phyloP scores from a whole-genome alignment of 106 monocot species.

The Dioscorea zingiberensis region DNA sequence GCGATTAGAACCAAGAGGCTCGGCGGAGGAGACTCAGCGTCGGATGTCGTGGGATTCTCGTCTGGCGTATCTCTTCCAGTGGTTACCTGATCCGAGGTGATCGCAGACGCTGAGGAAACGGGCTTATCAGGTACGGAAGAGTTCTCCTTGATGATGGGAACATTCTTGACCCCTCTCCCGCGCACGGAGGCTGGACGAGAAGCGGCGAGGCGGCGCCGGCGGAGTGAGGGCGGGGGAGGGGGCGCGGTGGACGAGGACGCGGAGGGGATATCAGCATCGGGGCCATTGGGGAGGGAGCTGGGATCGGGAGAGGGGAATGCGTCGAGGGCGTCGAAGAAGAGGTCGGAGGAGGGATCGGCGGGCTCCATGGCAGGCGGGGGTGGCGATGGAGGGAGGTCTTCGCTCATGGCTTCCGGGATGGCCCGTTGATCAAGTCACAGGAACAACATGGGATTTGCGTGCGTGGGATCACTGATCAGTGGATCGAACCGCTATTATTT shows the following conservation, averaged over 20 bases:
- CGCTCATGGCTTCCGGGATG: too few species aligned
- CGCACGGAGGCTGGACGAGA: background rate
- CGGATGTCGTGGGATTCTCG: background rate
- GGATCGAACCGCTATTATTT: too few species aligned
- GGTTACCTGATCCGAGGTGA: conserved; percentile 8
- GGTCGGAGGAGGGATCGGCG: conserved; percentile 7
- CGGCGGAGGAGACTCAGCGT: conserved; percentile 6
- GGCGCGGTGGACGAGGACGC: background rate
- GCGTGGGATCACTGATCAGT: too few species aligned
- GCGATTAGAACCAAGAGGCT: conserved; percentile 24
- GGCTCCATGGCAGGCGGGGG: conserved; percentile 3
- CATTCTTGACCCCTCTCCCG: background rate
- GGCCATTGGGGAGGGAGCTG: background rate
- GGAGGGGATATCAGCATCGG: background rate
- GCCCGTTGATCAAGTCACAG: too few species aligned
- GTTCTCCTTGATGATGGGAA: background rate
- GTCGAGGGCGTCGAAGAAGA: conserved; percentile 49
- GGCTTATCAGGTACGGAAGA: background rate
- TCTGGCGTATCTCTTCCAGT: background rate
- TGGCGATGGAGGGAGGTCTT: background rate
- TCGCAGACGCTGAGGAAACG: conserved; percentile 1
- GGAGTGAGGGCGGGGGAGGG: background rate
- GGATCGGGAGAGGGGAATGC: conserved; percentile 10
- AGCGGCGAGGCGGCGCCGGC: background rate
- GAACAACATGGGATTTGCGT: too few species aligned